These are phyloP conservation scores for Tolypocladium endophyticum DNA, from an alignment of 2,329 filamentous ascomycete genomes.

Conservation along the genomic window DNA sequence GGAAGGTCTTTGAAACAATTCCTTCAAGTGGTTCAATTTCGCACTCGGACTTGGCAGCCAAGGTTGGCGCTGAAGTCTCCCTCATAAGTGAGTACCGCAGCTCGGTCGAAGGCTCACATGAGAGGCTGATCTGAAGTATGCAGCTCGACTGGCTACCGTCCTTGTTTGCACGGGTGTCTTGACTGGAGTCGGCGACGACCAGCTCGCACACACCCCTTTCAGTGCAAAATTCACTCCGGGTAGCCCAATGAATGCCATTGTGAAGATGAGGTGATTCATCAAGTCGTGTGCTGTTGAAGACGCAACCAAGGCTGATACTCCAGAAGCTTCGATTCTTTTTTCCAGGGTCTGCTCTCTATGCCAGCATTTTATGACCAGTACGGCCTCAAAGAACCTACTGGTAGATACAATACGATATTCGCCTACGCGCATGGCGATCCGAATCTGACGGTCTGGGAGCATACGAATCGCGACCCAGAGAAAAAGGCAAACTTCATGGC, in stretches of 20 bases:
- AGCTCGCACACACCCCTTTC: background rate
- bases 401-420: slow-evolving; percentile 12
- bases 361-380: slow-evolving; percentile 21
- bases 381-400: slow-evolving; percentile 18
- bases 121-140: background rate
- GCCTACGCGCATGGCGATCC: slow-evolving; percentile 17
- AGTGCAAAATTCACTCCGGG: background rate
- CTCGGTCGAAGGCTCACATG: background rate
- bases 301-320: background rate
- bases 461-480: slow-evolving; percentile 13
- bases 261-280: background rate
- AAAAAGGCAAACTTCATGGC: slow-evolving; percentile 15
- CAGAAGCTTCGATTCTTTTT: slow-evolving; percentile 15
- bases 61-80: slow-evolving; percentile 13
- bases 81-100: background rate
- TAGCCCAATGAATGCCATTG: background rate
- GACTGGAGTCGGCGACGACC: background rate
- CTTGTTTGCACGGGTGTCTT: slow-evolving; percentile 4
- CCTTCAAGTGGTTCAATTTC: slow-evolving; percentile 14
- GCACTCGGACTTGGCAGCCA: slow-evolving; percentile 15
- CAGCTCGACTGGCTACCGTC: slow-evolving; percentile 1
- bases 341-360: slow-evolving; percentile 11
- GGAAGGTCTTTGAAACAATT: slow-evolving; percentile 20
- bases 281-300: background rate
- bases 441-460: slow-evolving; percentile 19